These are phyloP conservation scores for Herpetospermum pedunculosum DNA, from an alignment of 306 rosid species.

Conservation along the genomic window DNA sequence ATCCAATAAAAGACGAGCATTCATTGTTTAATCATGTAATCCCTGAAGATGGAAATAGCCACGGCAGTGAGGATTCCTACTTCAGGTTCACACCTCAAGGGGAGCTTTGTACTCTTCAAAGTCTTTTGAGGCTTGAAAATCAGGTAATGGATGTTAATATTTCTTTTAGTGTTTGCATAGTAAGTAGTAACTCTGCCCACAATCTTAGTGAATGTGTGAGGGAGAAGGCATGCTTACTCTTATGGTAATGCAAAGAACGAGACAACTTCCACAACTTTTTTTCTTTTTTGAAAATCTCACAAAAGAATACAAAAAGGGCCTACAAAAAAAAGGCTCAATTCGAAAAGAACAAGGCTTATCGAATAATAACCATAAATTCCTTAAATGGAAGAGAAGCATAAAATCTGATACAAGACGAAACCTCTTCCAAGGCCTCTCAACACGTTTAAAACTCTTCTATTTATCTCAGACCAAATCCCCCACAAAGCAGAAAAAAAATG, in stretches of 20 bases:
- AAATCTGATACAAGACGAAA: too few species aligned
- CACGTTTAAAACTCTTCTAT: too few species aligned
- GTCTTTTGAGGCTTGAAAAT: constrained; percentile 20
- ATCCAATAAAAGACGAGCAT: constrained; percentile 18
- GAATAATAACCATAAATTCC: too few species aligned
- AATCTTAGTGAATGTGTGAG: background rate
- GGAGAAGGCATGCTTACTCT: background rate
- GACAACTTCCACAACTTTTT: background rate
- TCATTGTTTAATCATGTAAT: constrained; percentile 14
- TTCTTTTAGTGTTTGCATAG: background rate
- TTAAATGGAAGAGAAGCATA: too few species aligned
- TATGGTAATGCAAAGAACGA: background rate
- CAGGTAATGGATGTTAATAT: constrained; percentile 31
- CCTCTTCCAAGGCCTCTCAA: too few species aligned
- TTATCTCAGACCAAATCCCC: background rate
- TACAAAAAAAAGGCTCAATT: too few species aligned
- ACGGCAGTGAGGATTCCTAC: constrained; percentile 15
- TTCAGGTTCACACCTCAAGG: constrained; percentile 20
- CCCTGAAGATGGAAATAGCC: constrained; percentile 18
- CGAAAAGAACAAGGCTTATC: too few species aligned
- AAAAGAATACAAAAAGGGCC: too few species aligned
- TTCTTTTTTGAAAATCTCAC: too few species aligned
- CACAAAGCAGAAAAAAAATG: background rate
- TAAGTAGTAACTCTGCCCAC: background rate
- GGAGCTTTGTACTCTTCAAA: constrained; percentile 17